These are phyloP conservation scores for Paracorniculantispora psalliotae DNA, from an alignment of 2,329 filamentous ascomycete genomes.

Conservation along the genomic window DNA sequence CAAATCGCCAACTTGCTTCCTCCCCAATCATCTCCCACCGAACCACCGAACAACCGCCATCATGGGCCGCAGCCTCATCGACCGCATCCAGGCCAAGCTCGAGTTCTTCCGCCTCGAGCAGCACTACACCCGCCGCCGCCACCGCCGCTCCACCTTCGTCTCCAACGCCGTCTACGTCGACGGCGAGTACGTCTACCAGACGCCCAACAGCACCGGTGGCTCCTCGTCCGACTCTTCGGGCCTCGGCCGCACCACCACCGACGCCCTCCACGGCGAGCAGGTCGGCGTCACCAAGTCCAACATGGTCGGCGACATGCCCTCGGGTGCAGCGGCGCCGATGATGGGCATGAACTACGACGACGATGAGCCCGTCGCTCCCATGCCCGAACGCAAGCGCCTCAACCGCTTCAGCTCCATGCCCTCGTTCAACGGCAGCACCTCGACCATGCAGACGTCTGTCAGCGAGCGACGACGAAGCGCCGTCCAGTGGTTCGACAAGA, in stretches of 20 bases:
- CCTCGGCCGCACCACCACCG: slow-evolving; percentile 29
- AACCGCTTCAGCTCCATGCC: slow-evolving; percentile 54
- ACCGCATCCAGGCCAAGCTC: slow-evolving; percentile 62
- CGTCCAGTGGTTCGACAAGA: slow-evolving; percentile 12
- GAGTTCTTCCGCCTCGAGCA: slow-evolving; percentile 95
- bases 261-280: slow-evolving; percentile 33
- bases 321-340: no score
- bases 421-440: slow-evolving; percentile 38
- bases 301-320: slow-evolving; percentile 23
- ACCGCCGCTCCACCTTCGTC: slow-evolving; percentile 81
- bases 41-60: not conserved
- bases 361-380: slow-evolving; percentile 18
- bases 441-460: slow-evolving; percentile 1
- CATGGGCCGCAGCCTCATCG: slow-evolving; percentile 50
- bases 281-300: slow-evolving; percentile 23
- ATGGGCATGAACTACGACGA: slow-evolving; percentile 2
- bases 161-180: slow-evolving; percentile 90
- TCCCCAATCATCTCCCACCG: not conserved
- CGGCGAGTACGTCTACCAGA: slow-evolving; percentile 86
- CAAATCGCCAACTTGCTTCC: no score
- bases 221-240: slow-evolving; percentile 50
- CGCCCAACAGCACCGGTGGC: slow-evolving; percentile 53
- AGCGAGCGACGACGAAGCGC: slow-evolving; percentile 10
- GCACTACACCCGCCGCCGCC: slow-evolving; percentile 83
- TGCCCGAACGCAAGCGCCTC: slow-evolving; percentile 42